Percentiles rank a stretch among this genome's conserved stretches.
phyloP scores from a whole-genome alignment of 768 basidiomycete genomes.

The Collybia mongolica region DNA sequence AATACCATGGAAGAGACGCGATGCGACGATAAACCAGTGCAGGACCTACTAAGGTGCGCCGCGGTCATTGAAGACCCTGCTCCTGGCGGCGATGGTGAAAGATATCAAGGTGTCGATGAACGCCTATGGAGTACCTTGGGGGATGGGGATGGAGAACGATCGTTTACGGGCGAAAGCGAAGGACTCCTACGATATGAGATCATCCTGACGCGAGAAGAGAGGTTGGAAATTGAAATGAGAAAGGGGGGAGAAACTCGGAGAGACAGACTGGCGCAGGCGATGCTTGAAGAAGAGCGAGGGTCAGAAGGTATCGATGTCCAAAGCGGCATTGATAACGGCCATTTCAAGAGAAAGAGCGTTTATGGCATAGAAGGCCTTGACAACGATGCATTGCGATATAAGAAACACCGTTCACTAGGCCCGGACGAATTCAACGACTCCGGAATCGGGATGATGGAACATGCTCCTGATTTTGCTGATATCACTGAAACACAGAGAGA shows the following conservation, averaged over 20 bases:
- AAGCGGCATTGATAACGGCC: neutral
- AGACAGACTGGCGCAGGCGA: neutral
- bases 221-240: slow-evolving; percentile 16
- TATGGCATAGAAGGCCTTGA: neutral
- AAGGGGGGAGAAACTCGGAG: slow-evolving; percentile 1
- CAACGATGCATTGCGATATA: neutral
- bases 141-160: neutral
- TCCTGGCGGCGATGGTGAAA: neutral
- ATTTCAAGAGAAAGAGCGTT: neutral
- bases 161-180: too few species aligned
- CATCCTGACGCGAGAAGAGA: slow-evolving; percentile 41
- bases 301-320: slow-evolving; percentile 4
- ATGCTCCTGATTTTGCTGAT: neutral
- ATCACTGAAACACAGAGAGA: neutral
- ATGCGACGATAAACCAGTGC: neutral
- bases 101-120: neutral
- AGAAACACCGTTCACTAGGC: slow-evolving; percentile 18
- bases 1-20: slow-evolving; percentile 3
- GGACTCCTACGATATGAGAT: slow-evolving; percentile 25
- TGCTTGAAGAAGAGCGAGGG: slow-evolving; percentile 1
- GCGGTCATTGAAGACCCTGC: neutral
- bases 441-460: slow-evolving; percentile 8
- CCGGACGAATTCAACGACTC: slow-evolving; percentile 18
- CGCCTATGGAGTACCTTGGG: neutral
- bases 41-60: neutral